These are phyloP conservation scores for Leucocoprinus sp. DNA, from an alignment of 768 basidiomycete species.

Conservation along the genomic window DNA sequence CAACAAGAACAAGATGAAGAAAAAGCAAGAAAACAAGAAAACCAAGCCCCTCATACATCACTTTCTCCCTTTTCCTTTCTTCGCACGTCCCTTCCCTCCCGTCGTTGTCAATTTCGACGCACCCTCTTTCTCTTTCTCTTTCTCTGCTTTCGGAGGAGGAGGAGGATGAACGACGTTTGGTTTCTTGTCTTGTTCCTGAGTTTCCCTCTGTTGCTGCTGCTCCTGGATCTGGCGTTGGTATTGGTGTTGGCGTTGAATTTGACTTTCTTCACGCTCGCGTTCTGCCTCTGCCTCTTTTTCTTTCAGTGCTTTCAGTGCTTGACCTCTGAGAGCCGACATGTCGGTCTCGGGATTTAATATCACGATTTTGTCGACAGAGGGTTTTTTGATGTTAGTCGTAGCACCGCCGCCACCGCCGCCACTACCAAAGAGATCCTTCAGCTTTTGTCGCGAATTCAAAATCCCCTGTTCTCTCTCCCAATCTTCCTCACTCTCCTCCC, in stretches of 20 bases:
- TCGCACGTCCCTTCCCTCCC: neutral
- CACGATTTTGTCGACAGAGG: too few species aligned
- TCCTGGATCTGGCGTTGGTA: too few species aligned
- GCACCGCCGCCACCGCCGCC: neutral
- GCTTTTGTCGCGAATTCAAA: neutral
- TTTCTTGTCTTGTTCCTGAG: neutral
- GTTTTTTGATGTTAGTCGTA: neutral
- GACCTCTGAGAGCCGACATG: too few species aligned
- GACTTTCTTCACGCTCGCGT: constrained; percentile 2
- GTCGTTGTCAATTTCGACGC: neutral
- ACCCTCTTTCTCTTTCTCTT: constrained; percentile 16
- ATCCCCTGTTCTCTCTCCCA: constrained; percentile 1
- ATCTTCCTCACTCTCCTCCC: neutral
- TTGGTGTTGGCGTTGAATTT: too few species aligned
- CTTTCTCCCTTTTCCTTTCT: constrained; percentile 8
- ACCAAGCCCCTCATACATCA: neutral
- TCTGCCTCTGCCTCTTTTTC: constrained; percentile 9
- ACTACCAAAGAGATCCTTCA: constrained; percentile 4
- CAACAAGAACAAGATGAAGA: neutral
- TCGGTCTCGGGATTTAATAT: too few species aligned
- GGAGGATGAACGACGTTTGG: too few species aligned
- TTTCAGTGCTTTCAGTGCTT: constrained; percentile 1
- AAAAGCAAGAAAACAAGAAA: neutral
- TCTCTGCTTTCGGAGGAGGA: constrained; percentile 19
- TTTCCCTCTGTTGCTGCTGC: neutral